phyloP scores from a whole-genome alignment of 1,284 basidiomycete genomes.

The Apiotrichum domesticum region DNA sequence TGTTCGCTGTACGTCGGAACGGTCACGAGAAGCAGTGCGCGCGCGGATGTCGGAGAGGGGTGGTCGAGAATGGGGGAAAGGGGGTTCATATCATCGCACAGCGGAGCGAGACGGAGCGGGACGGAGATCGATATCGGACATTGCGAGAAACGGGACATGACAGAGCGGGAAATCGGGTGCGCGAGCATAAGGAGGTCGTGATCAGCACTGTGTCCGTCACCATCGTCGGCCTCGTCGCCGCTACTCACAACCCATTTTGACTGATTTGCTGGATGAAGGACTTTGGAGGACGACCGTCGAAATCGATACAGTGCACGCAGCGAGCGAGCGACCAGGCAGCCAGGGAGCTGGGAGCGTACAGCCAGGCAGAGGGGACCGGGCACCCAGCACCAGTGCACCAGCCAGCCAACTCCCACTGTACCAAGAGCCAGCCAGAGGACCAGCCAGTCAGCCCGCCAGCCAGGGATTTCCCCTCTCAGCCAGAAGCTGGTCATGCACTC shows the following conservation, averaged over 20 bases:
- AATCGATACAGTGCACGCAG: background rate
- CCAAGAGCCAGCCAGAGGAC: too few relatives aligned
- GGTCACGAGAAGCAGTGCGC: background rate
- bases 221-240: background rate
- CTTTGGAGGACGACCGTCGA: conserved; percentile 1
- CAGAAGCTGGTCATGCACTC: too few relatives aligned
- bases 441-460: too few relatives aligned
- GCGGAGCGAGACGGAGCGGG: background rate
- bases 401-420: too few relatives aligned
- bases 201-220: conserved; percentile 8
- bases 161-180: background rate
- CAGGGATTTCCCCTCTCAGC: too few relatives aligned
- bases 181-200: background rate
- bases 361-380: background rate
- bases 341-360: background rate
- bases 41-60: background rate
- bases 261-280: conserved; percentile 30
- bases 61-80: background rate
- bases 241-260: conserved; percentile 48
- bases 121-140: background rate
- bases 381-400: too few relatives aligned
- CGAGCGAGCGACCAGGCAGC: background rate
- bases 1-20: conserved; percentile 57
- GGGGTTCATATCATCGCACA: background rate
- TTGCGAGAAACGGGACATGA: background rate